Evolutionary conservation across 805 yeast genomes (phyloP).

Genomic region (Starmerella etchellsii): DNA sequence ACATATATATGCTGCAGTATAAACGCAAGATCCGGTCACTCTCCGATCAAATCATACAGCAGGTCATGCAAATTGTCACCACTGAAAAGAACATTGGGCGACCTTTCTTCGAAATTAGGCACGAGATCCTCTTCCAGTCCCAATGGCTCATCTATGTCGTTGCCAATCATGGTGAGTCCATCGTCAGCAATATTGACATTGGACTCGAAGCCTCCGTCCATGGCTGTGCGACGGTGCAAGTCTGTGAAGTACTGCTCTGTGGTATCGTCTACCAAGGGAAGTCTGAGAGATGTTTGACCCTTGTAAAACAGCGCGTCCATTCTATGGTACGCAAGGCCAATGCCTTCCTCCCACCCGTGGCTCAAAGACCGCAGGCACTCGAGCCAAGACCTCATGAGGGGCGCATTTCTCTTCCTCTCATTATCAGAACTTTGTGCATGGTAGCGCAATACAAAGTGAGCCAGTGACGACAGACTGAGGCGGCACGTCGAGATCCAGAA

Average conservation of each 20-base stretch:
- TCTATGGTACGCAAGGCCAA: slow-evolving; percentile 26
- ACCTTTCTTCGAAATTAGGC: neutral
- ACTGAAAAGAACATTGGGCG: slow-evolving; percentile 1
- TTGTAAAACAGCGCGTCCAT: slow-evolving; percentile 27
- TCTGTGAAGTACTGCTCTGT: neutral
- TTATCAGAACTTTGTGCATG: slow-evolving; percentile 24
- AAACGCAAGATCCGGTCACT: neutral
- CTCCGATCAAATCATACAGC: slow-evolving; percentile 11
- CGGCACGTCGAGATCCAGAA: slow-evolving; percentile 27
- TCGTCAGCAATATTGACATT: no score
- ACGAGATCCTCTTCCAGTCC: slow-evolving; percentile 8
- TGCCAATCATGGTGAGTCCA: no score
- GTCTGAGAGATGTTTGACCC: slow-evolving; percentile 17
- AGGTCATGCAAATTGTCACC: slow-evolving; percentile 13
- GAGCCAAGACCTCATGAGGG: slow-evolving; percentile 25
- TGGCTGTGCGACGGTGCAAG: neutral
- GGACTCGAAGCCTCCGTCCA: no score
- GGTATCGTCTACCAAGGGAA: slow-evolving; percentile 8
- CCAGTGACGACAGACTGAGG: slow-evolving; percentile 24
- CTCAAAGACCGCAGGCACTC: slow-evolving; percentile 25
- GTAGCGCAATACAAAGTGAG: slow-evolving; percentile 26
- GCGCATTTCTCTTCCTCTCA: slow-evolving; percentile 22
- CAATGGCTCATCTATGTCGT: slow-evolving; percentile 8
- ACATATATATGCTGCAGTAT: neutral
- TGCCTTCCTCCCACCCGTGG: slow-evolving; percentile 29